phyloP scores from a whole-genome alignment of 2,329 filamentous ascomycete species.

The Emergomyces orientalis region DNA sequence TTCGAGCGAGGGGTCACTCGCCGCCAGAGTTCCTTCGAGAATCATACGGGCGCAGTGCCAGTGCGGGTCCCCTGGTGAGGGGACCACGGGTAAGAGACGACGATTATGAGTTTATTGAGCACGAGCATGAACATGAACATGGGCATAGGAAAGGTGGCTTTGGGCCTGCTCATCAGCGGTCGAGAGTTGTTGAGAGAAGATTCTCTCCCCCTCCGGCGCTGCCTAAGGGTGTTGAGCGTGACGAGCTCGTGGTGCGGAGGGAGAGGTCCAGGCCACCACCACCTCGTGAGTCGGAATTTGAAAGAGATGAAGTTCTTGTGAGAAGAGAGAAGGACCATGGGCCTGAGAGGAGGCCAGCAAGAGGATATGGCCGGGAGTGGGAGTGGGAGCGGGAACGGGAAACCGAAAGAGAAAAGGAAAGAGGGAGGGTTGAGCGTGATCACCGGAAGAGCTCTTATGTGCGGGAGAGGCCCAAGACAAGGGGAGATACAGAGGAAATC shows the following conservation, averaged over 20 bases:
- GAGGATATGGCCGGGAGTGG: neutral
- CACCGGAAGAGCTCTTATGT: slow-evolving; percentile 11
- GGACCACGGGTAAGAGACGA: slow-evolving; percentile 23
- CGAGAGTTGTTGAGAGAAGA: neutral
- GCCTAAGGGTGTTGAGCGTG: slow-evolving; percentile 1
- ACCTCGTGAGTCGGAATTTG: neutral
- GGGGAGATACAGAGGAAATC: slow-evolving; percentile 20
- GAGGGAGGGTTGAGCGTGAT: slow-evolving; percentile 9
- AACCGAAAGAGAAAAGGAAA: slow-evolving; percentile 12
- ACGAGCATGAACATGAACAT: slow-evolving; percentile 18
- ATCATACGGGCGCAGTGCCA: slow-evolving; percentile 24
- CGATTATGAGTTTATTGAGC: slow-evolving; percentile 13
- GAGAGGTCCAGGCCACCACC: neutral
- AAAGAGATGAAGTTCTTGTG: slow-evolving; percentile 11
- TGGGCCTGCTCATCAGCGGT: neutral
- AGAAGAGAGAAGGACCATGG: slow-evolving; percentile 13
- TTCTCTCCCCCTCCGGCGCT: neutral
- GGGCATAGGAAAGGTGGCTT: slow-evolving; percentile 7
- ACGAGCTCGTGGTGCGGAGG: neutral
- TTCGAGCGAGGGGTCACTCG: slow-evolving; percentile 31
- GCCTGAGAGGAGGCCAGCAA: slow-evolving; percentile 14
- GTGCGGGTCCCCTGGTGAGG: slow-evolving; percentile 25
- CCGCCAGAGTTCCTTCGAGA: slow-evolving; percentile 27
- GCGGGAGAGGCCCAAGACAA: slow-evolving; percentile 2
- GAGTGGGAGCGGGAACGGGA: slow-evolving; percentile 12